Base-by-base conservation (phyloP, 139 green algal genomes). In the Marvania coccoides region DNA sequence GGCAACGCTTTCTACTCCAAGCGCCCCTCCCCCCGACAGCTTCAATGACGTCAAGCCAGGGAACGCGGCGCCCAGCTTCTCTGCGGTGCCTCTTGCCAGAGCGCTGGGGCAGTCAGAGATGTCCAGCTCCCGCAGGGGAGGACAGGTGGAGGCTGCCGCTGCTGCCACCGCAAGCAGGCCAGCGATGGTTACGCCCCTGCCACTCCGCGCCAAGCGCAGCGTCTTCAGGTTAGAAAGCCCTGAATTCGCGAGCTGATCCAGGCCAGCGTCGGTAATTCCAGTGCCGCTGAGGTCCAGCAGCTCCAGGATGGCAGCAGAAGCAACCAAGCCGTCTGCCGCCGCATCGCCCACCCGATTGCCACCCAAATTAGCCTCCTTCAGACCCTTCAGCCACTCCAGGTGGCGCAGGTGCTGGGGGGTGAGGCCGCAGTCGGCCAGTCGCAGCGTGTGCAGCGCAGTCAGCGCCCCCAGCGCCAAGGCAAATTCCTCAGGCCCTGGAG, bases 211-310 rank as follows among this genome's bases (percentile, higher is more conserved):
- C 19, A 51, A 19, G 19, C 19, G 19, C 19, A 51, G 42, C 19
- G 42, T 51, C 19, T 51, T 19, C 42, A 51, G 19, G 19, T 19
- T 51, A 28, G 19, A 51, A 51, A 51, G 42, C 42, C 19, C 19
- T 51, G 42, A 19, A 51, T 28, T 28, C 19, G 19, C 42, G 19
- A 51, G 42, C 19, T 51, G 42, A 51, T 51, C 19, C 19, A 51
- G 31, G 29, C 47, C 39, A 19, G 26, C 37, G 8, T 70, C 47
- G 54, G 56, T 33, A 4, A 48, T 48, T 24, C 40, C 37, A 3
- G 31, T 70, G 29, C 34, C 10, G 19, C 63, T 62, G 31, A 70
- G 40, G 54, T 70, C 54, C 3, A 70, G 29, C 1, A 14, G 37
- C 14, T 35, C 30, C 37, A 70, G 63, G 31, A 6, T 5, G 28